Evolutionary conservation across 306 rosid species (phyloP), one percentile per base, ranked within the genome.

Genomic region (Amphicarpaea edgeworthii): DNA sequence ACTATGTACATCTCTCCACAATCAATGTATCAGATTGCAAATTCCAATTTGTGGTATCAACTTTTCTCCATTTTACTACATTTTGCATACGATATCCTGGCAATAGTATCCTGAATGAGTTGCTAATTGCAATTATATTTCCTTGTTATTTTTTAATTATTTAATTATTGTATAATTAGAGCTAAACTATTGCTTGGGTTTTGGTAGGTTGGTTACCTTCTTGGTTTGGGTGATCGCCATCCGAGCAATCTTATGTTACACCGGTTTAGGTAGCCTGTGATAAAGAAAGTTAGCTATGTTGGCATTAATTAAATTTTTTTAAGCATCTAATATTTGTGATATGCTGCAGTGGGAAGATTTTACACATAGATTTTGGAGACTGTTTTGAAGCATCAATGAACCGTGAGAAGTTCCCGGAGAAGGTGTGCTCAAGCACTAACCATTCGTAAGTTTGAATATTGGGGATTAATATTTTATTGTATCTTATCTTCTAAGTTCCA

Each of bases 161-260:
- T 8, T 42, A 20, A n/a, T 47, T 47, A 15, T 75, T 24, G 20
- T 81, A 50, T 40, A 24, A 7, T 24, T 43, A 61, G 68, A 23
- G 32, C 43, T 45, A 68, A 53, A 60, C 65, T 75, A 62, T 49
- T 54, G 60, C 21, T 69, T 59, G 24, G 54, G 20, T 64, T 63
- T 24, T 85, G 70, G 42, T 88, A 95, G 98, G 98, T 95, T 37
- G 98, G 98, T 77, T 95, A 95, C 81, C 97, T 95, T 78, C 98
- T 95, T 86, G 98, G 98, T 54, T 85, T 95, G 76, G 98, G 98
- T 74, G 98, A 95, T 90, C 98, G 98, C 41, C 98, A 95, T 81
- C 98, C 98, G 55, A 95, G 97, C 86, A 95, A 95, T 86, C 97
- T 95, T 43, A 95, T 95, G 98, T 83, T 95, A 73, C 89, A 89